These are phyloP conservation scores for Colletotrichum sp. DNA, from an alignment of 2,329 filamentous ascomycete genomes.

Conservation along the genomic window DNA sequence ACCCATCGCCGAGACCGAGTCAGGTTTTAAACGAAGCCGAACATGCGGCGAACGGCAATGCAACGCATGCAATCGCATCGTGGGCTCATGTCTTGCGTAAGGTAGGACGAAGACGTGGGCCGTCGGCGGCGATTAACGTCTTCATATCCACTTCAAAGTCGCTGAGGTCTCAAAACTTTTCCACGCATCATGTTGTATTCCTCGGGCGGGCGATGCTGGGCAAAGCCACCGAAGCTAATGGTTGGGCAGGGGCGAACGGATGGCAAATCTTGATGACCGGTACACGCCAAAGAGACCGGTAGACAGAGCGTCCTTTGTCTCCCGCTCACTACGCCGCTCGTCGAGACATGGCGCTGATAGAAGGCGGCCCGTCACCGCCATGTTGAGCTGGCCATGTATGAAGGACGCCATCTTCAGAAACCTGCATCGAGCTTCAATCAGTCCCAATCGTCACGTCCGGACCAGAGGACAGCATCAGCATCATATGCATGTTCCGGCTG, in stretches of 20 bases:
- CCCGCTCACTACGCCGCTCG: constrained; percentile 4
- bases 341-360: constrained; percentile 19
- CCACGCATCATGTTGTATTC: neutral
- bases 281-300: neutral
- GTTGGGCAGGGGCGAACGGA: neutral
- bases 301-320: constrained; percentile 7
- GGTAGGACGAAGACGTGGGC: constrained; percentile 4
- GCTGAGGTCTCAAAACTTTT: neutral
- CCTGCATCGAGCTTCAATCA: neutral
- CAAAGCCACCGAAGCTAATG: neutral
- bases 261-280: constrained; percentile 1
- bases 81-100: constrained; percentile 4
- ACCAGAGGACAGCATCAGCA: neutral
- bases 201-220: neutral
- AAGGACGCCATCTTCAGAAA: neutral
- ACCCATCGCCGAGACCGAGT: constrained; percentile 17
- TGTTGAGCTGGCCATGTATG: neutral
- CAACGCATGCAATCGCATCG: constrained; percentile 1
- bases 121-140: neutral
- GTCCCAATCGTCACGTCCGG: neutral
- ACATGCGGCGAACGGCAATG: neutral
- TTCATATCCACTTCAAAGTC: neutral
- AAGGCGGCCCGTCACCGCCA: constrained; percentile 2
- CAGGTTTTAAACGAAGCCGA: constrained; percentile 3
- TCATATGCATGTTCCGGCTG: neutral